These are phyloP conservation scores for Eucalyptus rudis DNA, from an alignment of 345 rosid genomes.

Conservation along the genomic window DNA sequence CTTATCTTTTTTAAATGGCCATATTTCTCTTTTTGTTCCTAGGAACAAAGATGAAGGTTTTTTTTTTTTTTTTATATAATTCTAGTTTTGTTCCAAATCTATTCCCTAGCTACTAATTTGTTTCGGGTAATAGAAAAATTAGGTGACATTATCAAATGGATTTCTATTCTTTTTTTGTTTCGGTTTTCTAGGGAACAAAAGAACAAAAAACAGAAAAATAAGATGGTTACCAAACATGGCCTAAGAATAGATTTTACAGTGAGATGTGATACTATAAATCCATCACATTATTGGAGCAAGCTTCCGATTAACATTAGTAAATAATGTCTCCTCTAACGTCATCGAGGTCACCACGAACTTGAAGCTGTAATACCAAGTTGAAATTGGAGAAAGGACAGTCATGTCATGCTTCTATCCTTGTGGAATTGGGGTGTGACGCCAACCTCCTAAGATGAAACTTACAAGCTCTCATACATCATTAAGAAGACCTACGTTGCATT, in stretches of 20 bases:
- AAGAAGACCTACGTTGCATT: too few species aligned
- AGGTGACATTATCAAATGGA: too few species aligned
- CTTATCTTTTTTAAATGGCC: background rate
- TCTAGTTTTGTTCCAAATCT: background rate
- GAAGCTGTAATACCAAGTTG: background rate
- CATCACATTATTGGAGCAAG: background rate
- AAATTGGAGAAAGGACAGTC: too few species aligned
- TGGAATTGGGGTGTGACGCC: too few species aligned
- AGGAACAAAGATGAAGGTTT: background rate
- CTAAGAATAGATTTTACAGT: background rate
- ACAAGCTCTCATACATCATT: too few species aligned
- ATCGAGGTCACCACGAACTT: background rate
- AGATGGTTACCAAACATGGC: accelerated
- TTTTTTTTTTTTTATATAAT: too few species aligned
- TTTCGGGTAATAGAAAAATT: too few species aligned
- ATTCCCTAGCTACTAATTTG: accelerated
- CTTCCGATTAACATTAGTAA: background rate
- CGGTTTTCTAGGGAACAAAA: accelerated
- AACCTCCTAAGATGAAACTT: too few species aligned
- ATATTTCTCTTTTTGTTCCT: background rate
- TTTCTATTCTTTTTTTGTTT: too few species aligned
- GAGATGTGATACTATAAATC: background rate
- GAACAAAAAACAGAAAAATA: too few species aligned
- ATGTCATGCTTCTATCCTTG: too few species aligned
- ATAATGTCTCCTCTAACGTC: background rate